phyloP scores from a whole-genome alignment of 2,329 filamentous ascomycete genomes.

The Venturia effusa region DNA sequence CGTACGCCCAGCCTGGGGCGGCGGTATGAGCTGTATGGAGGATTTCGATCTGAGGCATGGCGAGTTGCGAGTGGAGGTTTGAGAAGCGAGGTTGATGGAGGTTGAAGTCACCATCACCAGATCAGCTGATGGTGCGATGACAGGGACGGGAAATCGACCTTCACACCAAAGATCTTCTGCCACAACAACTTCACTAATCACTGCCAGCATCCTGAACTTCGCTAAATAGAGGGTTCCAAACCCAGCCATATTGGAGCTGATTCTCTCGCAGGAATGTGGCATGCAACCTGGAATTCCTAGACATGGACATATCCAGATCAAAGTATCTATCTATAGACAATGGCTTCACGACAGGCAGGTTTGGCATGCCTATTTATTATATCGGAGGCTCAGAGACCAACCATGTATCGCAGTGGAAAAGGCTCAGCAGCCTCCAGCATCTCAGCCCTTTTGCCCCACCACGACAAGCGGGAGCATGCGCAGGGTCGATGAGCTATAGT shows the following conservation, averaged over 20 bases:
- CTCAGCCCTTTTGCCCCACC: not conserved
- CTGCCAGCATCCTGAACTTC: not conserved
- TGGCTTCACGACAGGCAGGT: no score
- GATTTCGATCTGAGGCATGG: constrained; percentile 68
- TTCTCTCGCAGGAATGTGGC: not conserved
- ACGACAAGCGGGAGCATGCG: no score
- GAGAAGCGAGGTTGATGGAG: not conserved
- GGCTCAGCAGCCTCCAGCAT: not conserved
- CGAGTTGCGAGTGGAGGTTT: not conserved
- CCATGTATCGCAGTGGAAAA: not conserved
- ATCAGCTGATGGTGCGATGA: not conserved
- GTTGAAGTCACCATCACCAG: not conserved
- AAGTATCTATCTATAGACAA: not conserved
- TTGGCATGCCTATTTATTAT: not conserved
- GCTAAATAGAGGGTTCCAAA: not conserved
- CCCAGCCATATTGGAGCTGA: not conserved
- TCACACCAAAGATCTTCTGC: not conserved
- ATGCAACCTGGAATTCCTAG: not conserved
- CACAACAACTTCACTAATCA: not conserved
- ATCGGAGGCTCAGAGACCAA: not conserved
- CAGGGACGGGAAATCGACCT: not conserved
- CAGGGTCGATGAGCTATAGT: not conserved
- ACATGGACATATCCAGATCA: not conserved
- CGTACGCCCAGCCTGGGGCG: constrained; percentile 86
- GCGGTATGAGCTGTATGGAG: constrained; percentile 57